These are phyloP conservation scores for Mortierella polycephala DNA, from an alignment of 371 early-diverging fungal species.

Conservation along the genomic window DNA sequence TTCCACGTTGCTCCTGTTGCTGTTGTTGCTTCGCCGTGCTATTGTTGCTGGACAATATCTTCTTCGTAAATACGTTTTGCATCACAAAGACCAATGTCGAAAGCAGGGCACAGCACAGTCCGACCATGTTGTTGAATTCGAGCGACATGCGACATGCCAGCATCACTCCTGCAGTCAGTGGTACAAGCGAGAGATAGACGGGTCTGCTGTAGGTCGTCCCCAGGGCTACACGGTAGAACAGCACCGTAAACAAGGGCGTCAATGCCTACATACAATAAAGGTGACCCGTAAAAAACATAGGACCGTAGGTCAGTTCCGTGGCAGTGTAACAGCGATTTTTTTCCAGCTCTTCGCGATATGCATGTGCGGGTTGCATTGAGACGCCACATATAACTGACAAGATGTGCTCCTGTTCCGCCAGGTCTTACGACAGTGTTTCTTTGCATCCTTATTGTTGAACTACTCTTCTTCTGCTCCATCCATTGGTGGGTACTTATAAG, in stretches of 20 bases:
- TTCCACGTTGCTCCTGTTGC: conserved; percentile 37
- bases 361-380: too few species aligned
- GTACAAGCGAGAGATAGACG: conserved; percentile 82
- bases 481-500: too few species aligned
- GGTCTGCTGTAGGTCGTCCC: conserved; percentile 69
- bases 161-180: conserved; percentile 88
- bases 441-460: too few species aligned
- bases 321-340: too few species aligned
- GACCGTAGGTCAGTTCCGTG: too few species aligned
- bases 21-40: conserved; percentile 37
- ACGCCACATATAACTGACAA: too few species aligned
- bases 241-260: conserved; percentile 89
- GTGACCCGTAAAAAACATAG: too few species aligned
- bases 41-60: conserved; percentile 69
- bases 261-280: conserved; percentile 66
- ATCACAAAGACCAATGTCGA: conserved; percentile 85
- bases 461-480: too few species aligned
- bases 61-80: conserved; percentile 88
- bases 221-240: conserved; percentile 78
- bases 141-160: conserved; percentile 70
- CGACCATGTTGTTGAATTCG: conserved; percentile 66
- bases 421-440: too few species aligned
- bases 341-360: too few species aligned
- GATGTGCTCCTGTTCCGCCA: too few species aligned
- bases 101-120: conserved; percentile 77